These are phyloP conservation scores for Barnettozyma botsteinii DNA, from an alignment of 805 yeast genomes.

Conservation along the genomic window DNA sequence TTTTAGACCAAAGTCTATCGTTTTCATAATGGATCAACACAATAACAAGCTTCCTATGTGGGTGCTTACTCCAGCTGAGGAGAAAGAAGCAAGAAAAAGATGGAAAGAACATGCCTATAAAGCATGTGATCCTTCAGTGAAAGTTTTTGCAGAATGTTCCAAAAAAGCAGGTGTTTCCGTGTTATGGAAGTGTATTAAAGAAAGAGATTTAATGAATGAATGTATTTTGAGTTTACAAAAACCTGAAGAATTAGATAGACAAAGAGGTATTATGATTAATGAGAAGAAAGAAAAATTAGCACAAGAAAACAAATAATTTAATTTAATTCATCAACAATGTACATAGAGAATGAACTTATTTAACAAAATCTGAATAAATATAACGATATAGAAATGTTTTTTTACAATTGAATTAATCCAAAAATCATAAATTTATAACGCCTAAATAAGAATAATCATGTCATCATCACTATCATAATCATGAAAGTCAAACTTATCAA, in stretches of 20 bases:
- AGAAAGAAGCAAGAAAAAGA: slow-evolving; percentile 62
- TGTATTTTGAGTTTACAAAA: slow-evolving; percentile 61
- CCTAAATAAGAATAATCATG: not conserved
- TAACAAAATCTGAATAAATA: not conserved
- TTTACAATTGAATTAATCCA: not conserved
- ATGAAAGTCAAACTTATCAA: no score
- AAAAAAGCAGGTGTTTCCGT: slow-evolving; percentile 56
- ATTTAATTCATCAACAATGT: not conserved
- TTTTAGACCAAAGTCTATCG: no score
- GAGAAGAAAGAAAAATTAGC: slow-evolving; percentile 37
- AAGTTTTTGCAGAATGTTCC: slow-evolving; percentile 63
- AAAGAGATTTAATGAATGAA: slow-evolving; percentile 50
- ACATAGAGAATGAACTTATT: not conserved
- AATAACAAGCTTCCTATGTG: slow-evolving; percentile 53
- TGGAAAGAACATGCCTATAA: slow-evolving; percentile 65
- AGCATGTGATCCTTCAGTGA: slow-evolving; percentile 63
- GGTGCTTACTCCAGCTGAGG: slow-evolving; percentile 74
- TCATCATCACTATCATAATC: no score
- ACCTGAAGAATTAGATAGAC: slow-evolving; percentile 60
- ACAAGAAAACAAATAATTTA: not conserved
- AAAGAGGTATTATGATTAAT: slow-evolving; percentile 57
- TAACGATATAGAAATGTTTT: not conserved
- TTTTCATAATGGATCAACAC: slow-evolving; percentile 22
- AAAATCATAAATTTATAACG: not conserved
- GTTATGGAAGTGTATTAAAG: slow-evolving; percentile 58